Percentiles rank a stretch among this genome's conserved stretches.
phyloP scores from a whole-genome alignment of 2,329 filamentous ascomycete species.

The Lachnum nothofagi region DNA sequence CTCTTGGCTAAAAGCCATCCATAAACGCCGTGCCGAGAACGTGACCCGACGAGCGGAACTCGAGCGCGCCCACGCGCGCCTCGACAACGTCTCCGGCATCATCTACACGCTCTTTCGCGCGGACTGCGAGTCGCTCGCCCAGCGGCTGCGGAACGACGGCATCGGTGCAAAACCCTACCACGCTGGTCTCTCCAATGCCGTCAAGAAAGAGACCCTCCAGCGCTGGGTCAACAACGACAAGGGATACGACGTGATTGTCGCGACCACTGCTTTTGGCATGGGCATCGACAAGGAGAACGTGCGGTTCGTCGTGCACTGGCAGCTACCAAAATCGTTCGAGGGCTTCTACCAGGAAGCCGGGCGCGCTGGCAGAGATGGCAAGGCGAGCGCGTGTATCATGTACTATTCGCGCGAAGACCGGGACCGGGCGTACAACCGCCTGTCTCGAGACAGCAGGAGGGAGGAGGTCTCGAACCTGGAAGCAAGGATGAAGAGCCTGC shows the following conservation, averaged over 20 bases:
- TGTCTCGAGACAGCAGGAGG: constrained; percentile 45
- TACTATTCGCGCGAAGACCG: constrained; percentile 88
- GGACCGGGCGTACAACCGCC: constrained; percentile 60
- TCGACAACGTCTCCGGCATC: constrained; percentile 66
- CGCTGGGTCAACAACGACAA: constrained; percentile 68
- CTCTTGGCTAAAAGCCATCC: constrained; percentile 68
- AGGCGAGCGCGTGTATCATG: constrained; percentile 78
- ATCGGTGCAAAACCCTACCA: constrained; percentile 72
- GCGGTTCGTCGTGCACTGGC: constrained; percentile 92
- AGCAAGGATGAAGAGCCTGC: constrained; percentile 57
- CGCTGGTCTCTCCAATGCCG: constrained; percentile 60
- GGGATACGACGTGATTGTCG: constrained; percentile 87
- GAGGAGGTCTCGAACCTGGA: constrained; percentile 40
- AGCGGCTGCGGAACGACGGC: constrained; percentile 59
- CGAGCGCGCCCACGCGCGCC: constrained; percentile 45
- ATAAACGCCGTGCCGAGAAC: constrained; percentile 59
- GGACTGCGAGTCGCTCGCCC: constrained; percentile 68
- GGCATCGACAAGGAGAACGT: constrained; percentile 95
- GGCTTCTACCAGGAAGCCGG: constrained; percentile 96
- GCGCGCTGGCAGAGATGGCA: constrained; percentile 82
- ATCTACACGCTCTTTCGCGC: constrained; percentile 73
- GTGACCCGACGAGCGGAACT: constrained; percentile 55
- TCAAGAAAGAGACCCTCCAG: constrained; percentile 65
- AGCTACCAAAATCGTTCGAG: constrained; percentile 88
- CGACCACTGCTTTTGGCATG: constrained; percentile 96